Evolutionary conservation across 305 asterid genomes (phyloP).

Genomic region (Coffea humblotiana): DNA sequence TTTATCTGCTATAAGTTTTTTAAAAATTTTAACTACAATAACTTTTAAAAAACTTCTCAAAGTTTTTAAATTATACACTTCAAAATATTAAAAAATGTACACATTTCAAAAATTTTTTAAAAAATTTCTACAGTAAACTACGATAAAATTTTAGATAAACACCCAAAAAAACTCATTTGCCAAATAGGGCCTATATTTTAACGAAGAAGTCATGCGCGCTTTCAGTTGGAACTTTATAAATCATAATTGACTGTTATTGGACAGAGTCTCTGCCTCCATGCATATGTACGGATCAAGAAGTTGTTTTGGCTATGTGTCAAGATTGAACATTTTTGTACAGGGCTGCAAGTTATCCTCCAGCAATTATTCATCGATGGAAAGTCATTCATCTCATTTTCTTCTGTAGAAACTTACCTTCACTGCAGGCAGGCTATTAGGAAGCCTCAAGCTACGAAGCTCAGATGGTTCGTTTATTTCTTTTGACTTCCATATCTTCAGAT

Average conservation of each 20-base stretch:
- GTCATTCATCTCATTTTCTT: background rate
- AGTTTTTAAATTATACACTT: no score
- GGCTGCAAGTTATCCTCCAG: background rate
- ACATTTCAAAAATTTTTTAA: no score
- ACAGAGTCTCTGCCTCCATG: no score
- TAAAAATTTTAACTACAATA: no score
- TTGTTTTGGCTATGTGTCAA: background rate
- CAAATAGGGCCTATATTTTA: background rate
- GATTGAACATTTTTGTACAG: background rate
- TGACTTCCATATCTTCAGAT: constrained; percentile 52
- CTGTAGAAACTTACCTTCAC: constrained; percentile 42
- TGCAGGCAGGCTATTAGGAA: constrained; percentile 48
- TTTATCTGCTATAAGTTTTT: no score
- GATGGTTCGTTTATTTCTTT: constrained; percentile 56
- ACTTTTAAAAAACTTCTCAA: no score
- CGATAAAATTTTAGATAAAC: no score
- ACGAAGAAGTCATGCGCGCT: background rate
- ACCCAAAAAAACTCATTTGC: no score
- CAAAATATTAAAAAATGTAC: no score
- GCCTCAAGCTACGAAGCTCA: constrained; percentile 51
- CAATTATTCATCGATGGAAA: background rate
- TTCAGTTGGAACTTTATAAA: background rate
- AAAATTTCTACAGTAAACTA: no score
- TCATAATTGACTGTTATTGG: background rate
- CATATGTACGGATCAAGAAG: no score